phyloP scores from a whole-genome alignment of 371 early-diverging fungal genomes.

The Globomyces sp. region DNA sequence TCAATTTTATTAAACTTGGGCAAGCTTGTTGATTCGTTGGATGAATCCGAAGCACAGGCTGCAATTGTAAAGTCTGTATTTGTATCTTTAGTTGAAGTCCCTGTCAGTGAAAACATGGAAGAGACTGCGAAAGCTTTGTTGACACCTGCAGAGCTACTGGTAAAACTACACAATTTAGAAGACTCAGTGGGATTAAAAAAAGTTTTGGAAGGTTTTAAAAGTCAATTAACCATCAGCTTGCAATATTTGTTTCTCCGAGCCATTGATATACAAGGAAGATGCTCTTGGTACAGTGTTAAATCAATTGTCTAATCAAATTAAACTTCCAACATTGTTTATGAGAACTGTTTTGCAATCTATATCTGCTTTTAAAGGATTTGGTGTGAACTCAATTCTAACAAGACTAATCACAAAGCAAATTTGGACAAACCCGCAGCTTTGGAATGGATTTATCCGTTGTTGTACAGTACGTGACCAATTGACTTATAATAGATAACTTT shows the following conservation, averaged over 20 bases:
- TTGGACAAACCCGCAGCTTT: conserved; percentile 65
- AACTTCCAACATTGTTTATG: conserved; percentile 71
- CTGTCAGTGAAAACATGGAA: background rate
- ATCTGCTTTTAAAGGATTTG: conserved; percentile 57
- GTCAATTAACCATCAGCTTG: conserved; percentile 46
- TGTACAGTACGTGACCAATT: conserved; percentile 42
- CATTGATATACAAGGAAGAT: conserved; percentile 66
- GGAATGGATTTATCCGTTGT: conserved; percentile 80
- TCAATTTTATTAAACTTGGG: conserved; percentile 54
- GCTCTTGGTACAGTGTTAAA: conserved; percentile 61
- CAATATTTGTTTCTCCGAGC: conserved; percentile 65
- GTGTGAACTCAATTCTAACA: conserved; percentile 60
- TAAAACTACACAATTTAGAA: conserved; percentile 59
- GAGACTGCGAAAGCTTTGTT: conserved; percentile 22
- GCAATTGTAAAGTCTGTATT: conserved; percentile 62
- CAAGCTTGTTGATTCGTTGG: conserved; percentile 60
- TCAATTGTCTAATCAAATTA: conserved; percentile 62
- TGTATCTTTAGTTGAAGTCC: conserved; percentile 28
- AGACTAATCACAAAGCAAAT: conserved; percentile 63
- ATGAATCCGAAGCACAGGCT: conserved; percentile 60
- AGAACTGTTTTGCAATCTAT: conserved; percentile 72
- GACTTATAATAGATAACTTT: conserved; percentile 42
- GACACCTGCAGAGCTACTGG: conserved; percentile 58
- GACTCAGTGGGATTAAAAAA: conserved; percentile 54
- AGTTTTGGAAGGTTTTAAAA: conserved; percentile 51